A percentile compares a stretch with the other conserved stretches of the same genome.
phyloP scores from a whole-genome alignment of 1,284 basidiomycete genomes.

The Singerocomus inundabilis region DNA sequence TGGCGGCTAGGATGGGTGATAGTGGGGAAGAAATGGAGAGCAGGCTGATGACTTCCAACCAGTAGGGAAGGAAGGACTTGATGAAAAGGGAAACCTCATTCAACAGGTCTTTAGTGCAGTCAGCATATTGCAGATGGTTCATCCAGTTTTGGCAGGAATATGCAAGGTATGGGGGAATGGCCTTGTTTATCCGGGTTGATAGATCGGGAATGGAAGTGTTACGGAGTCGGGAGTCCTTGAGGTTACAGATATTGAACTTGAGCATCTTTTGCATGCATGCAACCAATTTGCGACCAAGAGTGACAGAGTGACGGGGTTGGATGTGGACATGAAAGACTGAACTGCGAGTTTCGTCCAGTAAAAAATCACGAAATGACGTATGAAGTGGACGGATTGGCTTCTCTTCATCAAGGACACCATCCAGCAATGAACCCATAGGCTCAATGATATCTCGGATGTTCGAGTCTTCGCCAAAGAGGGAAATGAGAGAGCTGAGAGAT shows the following conservation, averaged over 20 bases:
- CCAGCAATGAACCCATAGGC: slow-evolving; percentile 3
- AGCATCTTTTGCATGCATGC: slow-evolving; percentile 3
- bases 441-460: background rate
- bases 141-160: slow-evolving; percentile 15
- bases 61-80: slow-evolving; percentile 5
- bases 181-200: background rate
- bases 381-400: slow-evolving; percentile 1
- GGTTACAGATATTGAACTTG: slow-evolving; percentile 10
- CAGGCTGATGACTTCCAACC: slow-evolving; percentile 8
- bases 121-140: background rate
- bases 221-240: background rate
- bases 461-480: background rate
- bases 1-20: background rate
- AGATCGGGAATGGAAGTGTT: background rate
- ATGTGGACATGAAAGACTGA: background rate
- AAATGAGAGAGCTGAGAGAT: background rate
- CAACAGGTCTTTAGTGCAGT: background rate
- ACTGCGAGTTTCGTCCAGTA: slow-evolving; percentile 3
- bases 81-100: slow-evolving; percentile 1
- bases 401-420: background rate
- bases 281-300: background rate
- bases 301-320: background rate
- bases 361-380: slow-evolving; percentile 5
- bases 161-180: slow-evolving; percentile 2
- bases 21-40: background rate